These are phyloP conservation scores for Leccinum arenicola DNA, from an alignment of 768 basidiomycete genomes.

Conservation along the genomic window DNA sequence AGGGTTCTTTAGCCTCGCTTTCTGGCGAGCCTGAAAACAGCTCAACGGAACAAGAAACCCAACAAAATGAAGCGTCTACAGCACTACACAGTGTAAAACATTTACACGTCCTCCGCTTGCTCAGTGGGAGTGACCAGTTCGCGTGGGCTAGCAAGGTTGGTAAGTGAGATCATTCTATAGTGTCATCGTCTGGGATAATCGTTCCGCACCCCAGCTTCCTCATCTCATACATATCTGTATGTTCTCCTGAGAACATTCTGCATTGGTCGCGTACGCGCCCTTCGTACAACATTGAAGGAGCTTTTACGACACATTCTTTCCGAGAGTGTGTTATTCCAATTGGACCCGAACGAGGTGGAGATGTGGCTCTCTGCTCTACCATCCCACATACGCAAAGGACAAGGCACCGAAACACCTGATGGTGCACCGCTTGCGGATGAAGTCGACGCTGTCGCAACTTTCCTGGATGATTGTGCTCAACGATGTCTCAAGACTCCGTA, in stretches of 20 bases:
- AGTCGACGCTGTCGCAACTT: conserved; percentile 52
- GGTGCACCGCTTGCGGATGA: conserved; percentile 54
- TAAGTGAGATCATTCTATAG: conserved; percentile 32
- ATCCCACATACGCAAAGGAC: conserved; percentile 29
- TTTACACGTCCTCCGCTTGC: conserved; percentile 71
- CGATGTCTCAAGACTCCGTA: conserved; percentile 82
- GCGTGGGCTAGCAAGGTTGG: conserved; percentile 73
- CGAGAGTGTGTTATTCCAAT: conserved; percentile 76
- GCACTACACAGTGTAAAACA: conserved; percentile 58
- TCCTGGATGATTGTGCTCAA: conserved; percentile 85
- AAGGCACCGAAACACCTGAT: conserved; percentile 46
- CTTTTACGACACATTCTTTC: conserved; percentile 68
- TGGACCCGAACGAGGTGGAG: conserved; percentile 64
- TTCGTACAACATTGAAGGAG: conserved; percentile 46
- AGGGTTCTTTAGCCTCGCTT: conserved; percentile 26
- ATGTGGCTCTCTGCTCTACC: conserved; percentile 77
- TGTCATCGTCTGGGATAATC: neutral
- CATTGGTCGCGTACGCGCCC: conserved; percentile 46
- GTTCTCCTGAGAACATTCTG: conserved; percentile 68
- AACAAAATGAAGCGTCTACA: conserved; percentile 12
- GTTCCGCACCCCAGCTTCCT: conserved; percentile 32
- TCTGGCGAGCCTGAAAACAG: conserved; percentile 4
- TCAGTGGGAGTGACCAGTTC: conserved; percentile 80
- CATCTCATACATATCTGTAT: conserved; percentile 64
- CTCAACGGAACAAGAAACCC: conserved; percentile 13